Percentiles rank a stretch among this genome's conserved stretches.
Evolutionary conservation across 2,329 filamentous ascomycete species (phyloP).

Genomic region (Xylariaceae sp.): DNA sequence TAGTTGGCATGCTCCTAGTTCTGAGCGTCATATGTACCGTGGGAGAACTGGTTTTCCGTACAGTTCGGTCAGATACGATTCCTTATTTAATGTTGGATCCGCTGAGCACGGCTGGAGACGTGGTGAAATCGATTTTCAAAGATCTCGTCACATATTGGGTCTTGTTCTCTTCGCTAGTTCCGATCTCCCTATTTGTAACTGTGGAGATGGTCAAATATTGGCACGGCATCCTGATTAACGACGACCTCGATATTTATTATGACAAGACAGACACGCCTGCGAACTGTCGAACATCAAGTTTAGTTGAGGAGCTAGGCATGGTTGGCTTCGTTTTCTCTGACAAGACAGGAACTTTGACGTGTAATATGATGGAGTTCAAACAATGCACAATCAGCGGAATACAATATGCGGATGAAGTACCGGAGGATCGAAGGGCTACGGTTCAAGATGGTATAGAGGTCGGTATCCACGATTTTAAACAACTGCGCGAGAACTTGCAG

Average conservation of each 20-base stretch:
- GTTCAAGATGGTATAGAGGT: constrained; percentile 76
- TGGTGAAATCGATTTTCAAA: constrained; percentile 82
- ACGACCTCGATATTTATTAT: constrained; percentile 97
- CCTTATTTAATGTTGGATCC: constrained; percentile 71
- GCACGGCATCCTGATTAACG: constrained; percentile 96
- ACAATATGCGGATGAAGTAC: constrained; percentile 89
- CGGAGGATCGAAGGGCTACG: constrained; percentile 84
- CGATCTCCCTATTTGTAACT: constrained; percentile 96
- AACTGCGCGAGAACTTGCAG: constrained; percentile 69
- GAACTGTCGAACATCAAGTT: constrained; percentile 91
- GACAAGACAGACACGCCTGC: constrained; percentile 93
- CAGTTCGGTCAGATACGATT: constrained; percentile 63
- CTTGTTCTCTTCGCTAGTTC: constrained; percentile 92
- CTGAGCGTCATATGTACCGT: constrained; percentile 90
- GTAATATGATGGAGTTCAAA: constrained; percentile 98
- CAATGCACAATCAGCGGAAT: constrained; percentile 92
- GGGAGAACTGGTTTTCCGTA: constrained; percentile 82
- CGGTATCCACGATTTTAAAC: constrained; percentile 83
- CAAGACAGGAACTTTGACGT: constrained; percentile 96
- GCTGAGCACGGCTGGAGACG: constrained; percentile 55
- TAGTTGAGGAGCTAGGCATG: constrained; percentile 96
- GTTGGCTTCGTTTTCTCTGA: constrained; percentile 99
- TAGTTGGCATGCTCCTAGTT: constrained; percentile 79
- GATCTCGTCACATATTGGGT: constrained; percentile 99
- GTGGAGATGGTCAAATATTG: constrained; percentile 98